These are phyloP conservation scores for Dysphania ambrosioides DNA, from an alignment of 148 eudicot species.

Conservation along the genomic window DNA sequence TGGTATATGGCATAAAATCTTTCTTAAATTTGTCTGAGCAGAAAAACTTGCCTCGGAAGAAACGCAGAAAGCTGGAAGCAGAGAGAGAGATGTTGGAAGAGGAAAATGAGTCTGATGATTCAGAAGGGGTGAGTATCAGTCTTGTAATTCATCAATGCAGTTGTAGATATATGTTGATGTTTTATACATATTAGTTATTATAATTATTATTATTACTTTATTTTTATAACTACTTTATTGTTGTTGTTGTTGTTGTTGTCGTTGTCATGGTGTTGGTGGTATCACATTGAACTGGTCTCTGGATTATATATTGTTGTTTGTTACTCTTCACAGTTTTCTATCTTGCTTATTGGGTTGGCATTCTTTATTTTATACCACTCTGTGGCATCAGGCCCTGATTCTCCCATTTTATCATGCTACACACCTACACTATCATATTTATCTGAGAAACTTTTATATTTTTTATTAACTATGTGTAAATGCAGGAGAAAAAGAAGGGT, in stretches of 20 bases:
- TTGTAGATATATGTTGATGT: too few relatives aligned
- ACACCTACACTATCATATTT: background rate
- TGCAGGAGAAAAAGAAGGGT: slow-evolving; percentile 51
- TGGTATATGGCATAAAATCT: background rate
- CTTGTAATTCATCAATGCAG: background rate
- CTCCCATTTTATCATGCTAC: background rate
- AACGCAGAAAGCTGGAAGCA: slow-evolving; percentile 92
- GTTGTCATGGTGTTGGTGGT: too few relatives aligned
- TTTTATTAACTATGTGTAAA: background rate
- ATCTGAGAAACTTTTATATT: background rate
- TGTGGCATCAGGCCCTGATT: background rate
- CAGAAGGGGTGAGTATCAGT: slow-evolving; percentile 31
- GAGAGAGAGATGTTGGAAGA: slow-evolving; percentile 85
- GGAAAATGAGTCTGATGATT: slow-evolving; percentile 44
- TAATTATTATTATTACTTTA: too few relatives aligned
- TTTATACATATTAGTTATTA: too few relatives aligned
- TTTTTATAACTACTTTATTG: too few relatives aligned
- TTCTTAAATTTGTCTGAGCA: slow-evolving; percentile 27
- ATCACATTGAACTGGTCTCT: background rate
- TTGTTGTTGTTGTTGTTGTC: too few relatives aligned
- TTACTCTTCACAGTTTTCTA: background rate
- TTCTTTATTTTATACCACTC: background rate
- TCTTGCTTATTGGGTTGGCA: background rate
- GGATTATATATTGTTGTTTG: background rate
- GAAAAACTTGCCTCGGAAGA: slow-evolving; percentile 93